Evolutionary conservation across 257 asterid genomes (phyloP), one percentile per base, ranked within the genome.

Genomic region (Nicotiana undulata): DNA sequence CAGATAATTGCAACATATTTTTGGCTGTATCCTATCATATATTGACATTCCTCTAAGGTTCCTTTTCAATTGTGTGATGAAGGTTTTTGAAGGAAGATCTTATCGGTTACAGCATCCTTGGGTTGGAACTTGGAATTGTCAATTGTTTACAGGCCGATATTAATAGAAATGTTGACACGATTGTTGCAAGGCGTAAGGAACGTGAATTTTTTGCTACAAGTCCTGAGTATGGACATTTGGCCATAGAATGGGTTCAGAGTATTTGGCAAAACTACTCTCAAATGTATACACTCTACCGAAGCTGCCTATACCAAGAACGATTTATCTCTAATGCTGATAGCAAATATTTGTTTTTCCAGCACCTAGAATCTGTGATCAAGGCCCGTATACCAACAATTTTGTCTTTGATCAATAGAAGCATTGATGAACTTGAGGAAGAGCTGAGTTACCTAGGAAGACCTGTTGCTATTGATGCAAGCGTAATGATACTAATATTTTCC

Each of bases 121-220:
- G 90, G 89, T 88, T 80, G 90, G 90, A 80, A 81, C 86, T n/a
- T n/a, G n/a, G n/a, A n/a, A n/a, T n/a, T 31, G 90, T 88, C 76
- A 87, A 85, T 78, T 87, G 89, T 20, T 87, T 89, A 58, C 89
- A 87, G 79, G 87, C 86, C 72, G 90, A 87, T 83, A 79, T 87
- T 49, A 87, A 87, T 75, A 85, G 58, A 82, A 80, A 83, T 17
- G 79, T 84, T 77, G 85, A 84, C 72, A 88, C 86, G 88, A 79
- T 82, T 51, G 79, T 76, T 34, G 85, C 90, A 75, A 80, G 90
- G 79, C 82, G 26, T 3, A 85, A 51, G 79, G 89, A 88, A 83
- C 80, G 84, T 16, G 89, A 86, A 59, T 88, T 84, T 75, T 88
- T 88, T 75, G 86, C 85, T 6, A 84, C 84, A 68, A 88, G 83